Base-by-base conservation (phyloP, 176 grass and related monocot genomes). In the Coix lacrymajobi region DNA sequence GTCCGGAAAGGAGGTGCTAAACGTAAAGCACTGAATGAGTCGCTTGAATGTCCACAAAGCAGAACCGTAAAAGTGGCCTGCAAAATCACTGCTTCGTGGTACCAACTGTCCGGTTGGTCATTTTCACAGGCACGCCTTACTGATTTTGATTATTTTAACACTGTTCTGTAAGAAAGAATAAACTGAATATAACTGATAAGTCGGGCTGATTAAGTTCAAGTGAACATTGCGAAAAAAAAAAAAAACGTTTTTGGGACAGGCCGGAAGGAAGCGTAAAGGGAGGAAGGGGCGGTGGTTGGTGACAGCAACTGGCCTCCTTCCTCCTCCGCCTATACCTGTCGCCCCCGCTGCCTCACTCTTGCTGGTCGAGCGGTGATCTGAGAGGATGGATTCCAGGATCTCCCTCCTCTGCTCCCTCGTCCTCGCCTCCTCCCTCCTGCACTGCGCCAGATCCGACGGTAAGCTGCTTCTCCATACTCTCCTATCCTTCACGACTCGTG, bases 361-460 rank as follows among this genome's bases (percentile, higher is more conserved):
- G n/a, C 49, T 33, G 16, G 46, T 46, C 44, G 44, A 46, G 44
- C 49, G 25, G 73, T 66, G 26, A 25, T 30, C 61, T 30, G 28
- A 30, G 36, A 29, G 17, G 31, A 94, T 92, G 92, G 84, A 54
- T 79, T 87, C 78, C 74, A 85, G 84, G 62, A 54, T 79, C 65
- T 83, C 81, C 45, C 66, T 94, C 26, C 40, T 87, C 62, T 89
- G 74, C 71, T 67, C 83, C 87, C 84, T 84, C 20, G 26, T 75
- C 58, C 57, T 94, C 66, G 61, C 77, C 1, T 79, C 79, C 19
- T 84, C 85, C 22, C 78, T 92, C 20, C 76, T 89, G 72, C 92
- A 88, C 72, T 89, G 84, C 78, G 92, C 81, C 89, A 94, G 87
- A 92, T 94, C 92, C 87, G 92, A 92, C 69, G 76, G 92, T 94